Evolutionary conservation across 495 filamentous ascomycete genomes (phyloP).

Genomic region (Penicilliopsis zonata): DNA sequence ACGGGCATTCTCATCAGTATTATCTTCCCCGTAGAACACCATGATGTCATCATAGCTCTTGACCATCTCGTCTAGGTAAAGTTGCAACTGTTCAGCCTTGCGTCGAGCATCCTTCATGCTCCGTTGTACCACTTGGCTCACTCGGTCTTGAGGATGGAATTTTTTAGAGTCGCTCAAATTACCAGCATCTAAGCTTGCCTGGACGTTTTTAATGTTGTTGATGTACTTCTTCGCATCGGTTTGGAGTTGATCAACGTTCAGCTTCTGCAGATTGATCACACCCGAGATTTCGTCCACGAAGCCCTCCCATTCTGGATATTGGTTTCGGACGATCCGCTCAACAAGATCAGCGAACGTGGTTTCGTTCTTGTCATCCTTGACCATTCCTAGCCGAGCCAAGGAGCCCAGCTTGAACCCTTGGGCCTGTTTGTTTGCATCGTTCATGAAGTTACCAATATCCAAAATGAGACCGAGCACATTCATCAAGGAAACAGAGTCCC

Average conservation of each 20-base stretch:
- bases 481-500: conserved; percentile 85
- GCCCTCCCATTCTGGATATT: conserved; percentile 90
- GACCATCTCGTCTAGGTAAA: conserved; percentile 89
- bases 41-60: conserved; percentile 91
- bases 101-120: conserved; percentile 93
- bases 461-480: conserved; percentile 92
- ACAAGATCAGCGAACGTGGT: conserved; percentile 91
- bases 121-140: conserved; percentile 80
- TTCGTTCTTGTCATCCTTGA: conserved; percentile 98
- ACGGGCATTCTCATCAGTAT: conserved; percentile 81
- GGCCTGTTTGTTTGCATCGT: conserved; percentile 96
- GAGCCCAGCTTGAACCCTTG: conserved; percentile 96
- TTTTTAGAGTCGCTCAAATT: conserved; percentile 95
- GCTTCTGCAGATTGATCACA: conserved; percentile 74
- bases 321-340: conserved; percentile 91
- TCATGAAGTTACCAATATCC: conserved; percentile 99
- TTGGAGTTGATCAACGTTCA: conserved; percentile 88
- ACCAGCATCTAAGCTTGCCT: conserved; percentile 79
- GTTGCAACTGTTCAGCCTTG: conserved; percentile 91
- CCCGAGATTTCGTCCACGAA: conserved; percentile 78
- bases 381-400: conserved; percentile 87
- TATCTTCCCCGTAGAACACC: conserved; percentile 93
- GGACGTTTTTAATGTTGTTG: conserved; percentile 86
- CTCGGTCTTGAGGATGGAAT: conserved; percentile 94
- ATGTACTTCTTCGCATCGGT: conserved; percentile 89